These are phyloP conservation scores for Lecanicillium sp. DNA, from an alignment of 2,329 filamentous ascomycete genomes.

Conservation along the genomic window DNA sequence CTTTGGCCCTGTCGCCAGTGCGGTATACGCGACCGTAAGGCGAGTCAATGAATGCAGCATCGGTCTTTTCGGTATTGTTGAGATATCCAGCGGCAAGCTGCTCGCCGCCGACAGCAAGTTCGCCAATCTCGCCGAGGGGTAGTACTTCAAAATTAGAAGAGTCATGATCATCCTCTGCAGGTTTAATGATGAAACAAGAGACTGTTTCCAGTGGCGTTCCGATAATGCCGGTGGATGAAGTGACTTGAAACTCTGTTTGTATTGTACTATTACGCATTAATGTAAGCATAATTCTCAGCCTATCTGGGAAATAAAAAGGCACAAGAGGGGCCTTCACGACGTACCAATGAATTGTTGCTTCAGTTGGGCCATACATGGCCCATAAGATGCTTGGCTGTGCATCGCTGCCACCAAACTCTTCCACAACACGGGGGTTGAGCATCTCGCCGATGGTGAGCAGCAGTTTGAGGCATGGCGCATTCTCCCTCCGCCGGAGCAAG, in stretches of 20 bases:
- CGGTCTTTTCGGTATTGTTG: conserved; percentile 72
- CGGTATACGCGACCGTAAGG: conserved; percentile 68
- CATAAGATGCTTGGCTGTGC: conserved; percentile 61
- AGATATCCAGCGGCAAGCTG: conserved; percentile 79
- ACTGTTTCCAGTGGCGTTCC: conserved; percentile 76
- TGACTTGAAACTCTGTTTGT: conserved; percentile 53
- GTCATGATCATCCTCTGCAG: conserved; percentile 27
- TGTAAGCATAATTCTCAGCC: conserved; percentile 2
- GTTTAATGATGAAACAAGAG: conserved; percentile 63
- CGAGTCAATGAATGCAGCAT: conserved; percentile 62
- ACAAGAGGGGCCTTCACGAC: too few relatives aligned
- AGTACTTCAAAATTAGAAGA: conserved; percentile 44
- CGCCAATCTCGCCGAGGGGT: conserved; percentile 62
- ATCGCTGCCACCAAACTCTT: conserved; percentile 65
- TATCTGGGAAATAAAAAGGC: too few relatives aligned
- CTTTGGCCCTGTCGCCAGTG: conserved; percentile 75
- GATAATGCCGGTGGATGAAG: conserved; percentile 60
- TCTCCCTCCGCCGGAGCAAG: conserved; percentile 60
- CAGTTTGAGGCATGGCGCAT: conserved; percentile 61
- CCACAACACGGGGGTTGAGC: conserved; percentile 70
- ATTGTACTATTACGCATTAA: conserved; percentile 51
- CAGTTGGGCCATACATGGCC: conserved; percentile 93
- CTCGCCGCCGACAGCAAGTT: conserved; percentile 73
- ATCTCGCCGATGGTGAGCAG: conserved; percentile 90
- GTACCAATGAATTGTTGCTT: conserved; percentile 80